phyloP scores from a whole-genome alignment of 352 stramenopile genomes.

The Pythium volutum region DNA sequence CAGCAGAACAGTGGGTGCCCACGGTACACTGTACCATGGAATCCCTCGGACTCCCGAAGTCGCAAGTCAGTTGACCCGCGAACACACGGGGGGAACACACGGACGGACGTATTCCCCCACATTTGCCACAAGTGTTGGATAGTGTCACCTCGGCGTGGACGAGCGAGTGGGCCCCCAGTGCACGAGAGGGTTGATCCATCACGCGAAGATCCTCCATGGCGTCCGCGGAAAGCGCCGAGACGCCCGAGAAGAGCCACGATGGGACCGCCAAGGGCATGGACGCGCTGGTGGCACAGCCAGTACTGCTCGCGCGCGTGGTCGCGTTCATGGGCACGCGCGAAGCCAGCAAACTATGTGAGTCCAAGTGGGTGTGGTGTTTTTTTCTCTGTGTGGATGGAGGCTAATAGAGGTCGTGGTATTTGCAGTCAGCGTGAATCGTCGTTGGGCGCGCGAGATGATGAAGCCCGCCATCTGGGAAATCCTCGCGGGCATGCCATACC shows the following conservation, averaged over 20 bases:
- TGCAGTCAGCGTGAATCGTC: constrained; percentile 65
- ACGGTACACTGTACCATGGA: constrained; percentile 18
- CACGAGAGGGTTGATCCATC: not conserved
- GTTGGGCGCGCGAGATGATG: constrained; percentile 80
- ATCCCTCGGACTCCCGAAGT: constrained; percentile 5
- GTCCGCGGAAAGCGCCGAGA: constrained; percentile 13
- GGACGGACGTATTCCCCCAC: not conserved
- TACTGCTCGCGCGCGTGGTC: constrained; percentile 60
- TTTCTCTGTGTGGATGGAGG: constrained; percentile 3
- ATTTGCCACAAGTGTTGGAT: too few relatives aligned
- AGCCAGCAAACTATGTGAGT: constrained; percentile 27
- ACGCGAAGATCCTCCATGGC: constrained; percentile 2
- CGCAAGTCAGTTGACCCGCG: constrained; percentile 27
- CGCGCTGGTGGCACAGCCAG: constrained; percentile 47
- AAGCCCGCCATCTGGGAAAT: constrained; percentile 83
- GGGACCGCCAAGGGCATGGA: constrained; percentile 13
- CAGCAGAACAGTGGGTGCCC: constrained; percentile 13
- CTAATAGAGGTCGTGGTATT: constrained; percentile 9
- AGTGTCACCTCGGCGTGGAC: not conserved
- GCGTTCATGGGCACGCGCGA: constrained; percentile 62
- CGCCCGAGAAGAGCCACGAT: constrained; percentile 4
- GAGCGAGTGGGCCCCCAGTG: not conserved
- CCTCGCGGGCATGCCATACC: constrained; percentile 66
- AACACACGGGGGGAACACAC: not conserved
- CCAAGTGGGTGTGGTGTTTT: not conserved